These are phyloP conservation scores for Epichloe bromicola DNA, from an alignment of 2,329 filamentous ascomycete species.

Conservation along the genomic window DNA sequence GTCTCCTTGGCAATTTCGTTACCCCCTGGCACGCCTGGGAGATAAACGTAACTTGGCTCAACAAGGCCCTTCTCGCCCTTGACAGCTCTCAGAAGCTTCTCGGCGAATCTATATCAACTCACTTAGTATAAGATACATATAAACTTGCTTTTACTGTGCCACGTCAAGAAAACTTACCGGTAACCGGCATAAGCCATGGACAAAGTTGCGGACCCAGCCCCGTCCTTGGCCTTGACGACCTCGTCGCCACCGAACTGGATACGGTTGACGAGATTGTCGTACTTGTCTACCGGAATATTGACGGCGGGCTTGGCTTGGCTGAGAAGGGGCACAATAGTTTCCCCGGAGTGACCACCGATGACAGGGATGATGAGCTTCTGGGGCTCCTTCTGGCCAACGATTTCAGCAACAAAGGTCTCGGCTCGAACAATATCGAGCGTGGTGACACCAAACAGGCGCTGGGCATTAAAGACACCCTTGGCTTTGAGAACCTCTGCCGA, in stretches of 20 bases:
- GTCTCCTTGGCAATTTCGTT: conserved; percentile 74
- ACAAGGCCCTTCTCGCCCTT: conserved; percentile 87
- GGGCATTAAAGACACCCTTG: conserved; percentile 84
- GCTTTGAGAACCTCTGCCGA: conserved; percentile 93
- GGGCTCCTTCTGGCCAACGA: conserved; percentile 70
- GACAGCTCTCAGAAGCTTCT: conserved; percentile 79
- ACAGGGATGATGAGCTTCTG: conserved; percentile 79
- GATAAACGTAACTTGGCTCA: conserved; percentile 92
- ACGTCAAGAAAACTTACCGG: conserved; percentile 44
- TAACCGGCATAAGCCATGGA: conserved; percentile 95
- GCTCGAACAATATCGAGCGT: conserved; percentile 97
- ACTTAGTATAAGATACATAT: conserved; percentile 7
- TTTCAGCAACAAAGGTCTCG: conserved; percentile 86
- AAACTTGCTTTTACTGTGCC: background rate
- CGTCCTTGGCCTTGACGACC: conserved; percentile 90
- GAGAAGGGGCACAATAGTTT: conserved; percentile 96
- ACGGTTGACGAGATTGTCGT: conserved; percentile 82
- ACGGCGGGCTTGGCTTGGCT: conserved; percentile 75
- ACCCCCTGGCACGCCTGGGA: conserved; percentile 83
- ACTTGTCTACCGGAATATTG: conserved; percentile 76
- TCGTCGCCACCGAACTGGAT: conserved; percentile 98
- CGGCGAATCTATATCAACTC: conserved; percentile 56
- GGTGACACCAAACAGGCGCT: conserved; percentile 96
- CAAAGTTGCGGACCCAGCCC: conserved; percentile 76
- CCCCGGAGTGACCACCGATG: conserved; percentile 92